Conservation (phyloP, 768 basidiomycete genomes). For the Lentinula boryana region DNA sequence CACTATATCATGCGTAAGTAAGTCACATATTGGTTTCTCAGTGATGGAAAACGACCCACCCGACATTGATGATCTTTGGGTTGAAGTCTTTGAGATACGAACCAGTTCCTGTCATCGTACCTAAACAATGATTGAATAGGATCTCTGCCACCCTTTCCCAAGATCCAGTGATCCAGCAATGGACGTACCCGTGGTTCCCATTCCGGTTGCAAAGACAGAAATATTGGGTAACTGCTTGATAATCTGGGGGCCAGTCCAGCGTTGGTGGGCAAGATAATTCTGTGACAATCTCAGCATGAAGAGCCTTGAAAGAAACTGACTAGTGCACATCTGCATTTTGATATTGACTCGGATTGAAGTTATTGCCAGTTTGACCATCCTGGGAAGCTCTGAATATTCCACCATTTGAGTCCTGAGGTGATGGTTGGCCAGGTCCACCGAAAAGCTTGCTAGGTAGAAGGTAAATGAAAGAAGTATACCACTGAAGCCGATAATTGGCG, state of each 20-base stretch:
- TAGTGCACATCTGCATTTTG: slow-evolving; percentile 12
- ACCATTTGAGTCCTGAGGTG: slow-evolving; percentile 16
- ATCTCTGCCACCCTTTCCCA: background rate
- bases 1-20: slow-evolving; percentile 2
- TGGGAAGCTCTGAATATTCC: slow-evolving; percentile 14
- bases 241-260: slow-evolving; percentile 21
- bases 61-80: slow-evolving; percentile 13
- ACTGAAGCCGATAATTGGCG: background rate
- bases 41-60: slow-evolving; percentile 6
- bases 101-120: slow-evolving; percentile 19
- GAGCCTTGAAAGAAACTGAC: background rate
- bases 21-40: background rate
- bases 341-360: slow-evolving; percentile 18
- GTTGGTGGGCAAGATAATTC: slow-evolving; percentile 19
- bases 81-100: slow-evolving; percentile 16
- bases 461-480: background rate
- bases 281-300: background rate
- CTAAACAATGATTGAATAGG: slow-evolving; percentile 6
- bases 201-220: slow-evolving; percentile 16
- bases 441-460: slow-evolving; percentile 13
- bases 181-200: slow-evolving; percentile 16
- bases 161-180: too few species aligned
- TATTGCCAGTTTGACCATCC: slow-evolving; percentile 11
- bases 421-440: slow-evolving; percentile 16
- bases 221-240: slow-evolving; percentile 17